Evolutionary conservation across 345 rosid species (phyloP), one percentile per base, ranked within the genome.

Genomic region (Eucalyptus rudis): DNA sequence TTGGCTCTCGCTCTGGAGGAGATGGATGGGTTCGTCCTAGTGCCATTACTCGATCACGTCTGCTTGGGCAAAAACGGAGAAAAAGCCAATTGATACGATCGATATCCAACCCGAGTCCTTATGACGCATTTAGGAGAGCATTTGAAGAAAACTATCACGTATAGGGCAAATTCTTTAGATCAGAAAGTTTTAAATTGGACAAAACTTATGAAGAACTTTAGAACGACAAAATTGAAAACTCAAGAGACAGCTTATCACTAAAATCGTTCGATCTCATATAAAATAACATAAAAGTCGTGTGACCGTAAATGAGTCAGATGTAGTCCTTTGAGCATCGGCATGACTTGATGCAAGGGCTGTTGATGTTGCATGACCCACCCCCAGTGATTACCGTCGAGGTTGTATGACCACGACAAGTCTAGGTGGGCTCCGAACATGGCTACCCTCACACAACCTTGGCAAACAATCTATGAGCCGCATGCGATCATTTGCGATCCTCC

Each of bases 211-310:
- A 64, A 64, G 36, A 15, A 64, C 19, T 64, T 64, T 64, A n/a
- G 71, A 29, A n/a, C 31, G n/a, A 64, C 19, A 64, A 59, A 62
- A 29, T 29, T 10, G 5, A n/a, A 64, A 31, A 10, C 22, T 66
- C 43, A 16, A 16, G 6, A 4, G 43, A 4, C 2, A 1, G 1
- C 3, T 64, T 7, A 13, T 64, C 19, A 13, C 33, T 62, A 62
- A n/a, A 3, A 10, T 15, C 0, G 19, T 1, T 16, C 40, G 20
- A 64, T 33, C 40, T 16, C 10, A 1, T 8, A 10, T 13, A 19
- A 7, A 33, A 19, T 7, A 2, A n/a, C 36, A 7, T 14, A 64
- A 7, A n/a, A 33, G 3, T n/a, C 2, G 19, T 2, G 3, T 15
- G 19, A 64, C 2, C 1, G 2, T 58, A 25, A 1, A 27, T 27